Conservation (phyloP, 495 filamentous ascomycete species). For the Cenococcum geophilum region DNA sequence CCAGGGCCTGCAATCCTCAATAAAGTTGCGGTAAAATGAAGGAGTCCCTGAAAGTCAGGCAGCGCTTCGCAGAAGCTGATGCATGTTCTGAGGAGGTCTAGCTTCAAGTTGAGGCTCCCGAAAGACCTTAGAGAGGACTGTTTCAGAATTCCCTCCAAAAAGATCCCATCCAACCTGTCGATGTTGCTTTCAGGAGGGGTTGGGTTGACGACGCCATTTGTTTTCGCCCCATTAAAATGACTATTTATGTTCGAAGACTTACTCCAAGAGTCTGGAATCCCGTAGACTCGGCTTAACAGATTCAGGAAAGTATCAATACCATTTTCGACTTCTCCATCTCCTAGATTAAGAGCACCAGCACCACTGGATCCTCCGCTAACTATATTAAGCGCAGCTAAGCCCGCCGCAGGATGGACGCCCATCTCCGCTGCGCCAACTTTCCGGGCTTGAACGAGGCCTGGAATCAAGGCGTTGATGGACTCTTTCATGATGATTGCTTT, state of each 20-base stretch:
- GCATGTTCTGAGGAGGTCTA: constrained; percentile 75
- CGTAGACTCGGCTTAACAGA: constrained; percentile 45
- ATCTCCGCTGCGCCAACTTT: constrained; percentile 90
- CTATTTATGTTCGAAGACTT: not conserved
- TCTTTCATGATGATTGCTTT: constrained; percentile 83
- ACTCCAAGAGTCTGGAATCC: constrained; percentile 29
- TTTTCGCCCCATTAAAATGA: not conserved
- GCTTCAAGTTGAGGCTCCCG: constrained; percentile 65
- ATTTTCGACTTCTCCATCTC: constrained; percentile 67
- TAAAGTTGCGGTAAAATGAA: constrained; percentile 77
- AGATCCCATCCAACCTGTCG: not conserved
- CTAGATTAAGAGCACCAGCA: constrained; percentile 64
- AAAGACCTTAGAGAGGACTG: constrained; percentile 53
- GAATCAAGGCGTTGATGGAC: constrained; percentile 72
- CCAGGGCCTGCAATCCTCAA: constrained; percentile 75
- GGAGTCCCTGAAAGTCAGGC: constrained; percentile 81
- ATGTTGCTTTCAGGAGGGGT: not conserved
- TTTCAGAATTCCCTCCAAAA: constrained; percentile 29
- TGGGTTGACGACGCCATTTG: constrained; percentile 2
- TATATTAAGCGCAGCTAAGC: constrained; percentile 54
- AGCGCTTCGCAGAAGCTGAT: constrained; percentile 90
- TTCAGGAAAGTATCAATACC: constrained; percentile 58
- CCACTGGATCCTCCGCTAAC: constrained; percentile 43
- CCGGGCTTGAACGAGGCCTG: constrained; percentile 81
- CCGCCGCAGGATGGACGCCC: constrained; percentile 78